Conservation (phyloP, 805 yeast genomes). For the Isabelozyma pseudorhagii region DNA sequence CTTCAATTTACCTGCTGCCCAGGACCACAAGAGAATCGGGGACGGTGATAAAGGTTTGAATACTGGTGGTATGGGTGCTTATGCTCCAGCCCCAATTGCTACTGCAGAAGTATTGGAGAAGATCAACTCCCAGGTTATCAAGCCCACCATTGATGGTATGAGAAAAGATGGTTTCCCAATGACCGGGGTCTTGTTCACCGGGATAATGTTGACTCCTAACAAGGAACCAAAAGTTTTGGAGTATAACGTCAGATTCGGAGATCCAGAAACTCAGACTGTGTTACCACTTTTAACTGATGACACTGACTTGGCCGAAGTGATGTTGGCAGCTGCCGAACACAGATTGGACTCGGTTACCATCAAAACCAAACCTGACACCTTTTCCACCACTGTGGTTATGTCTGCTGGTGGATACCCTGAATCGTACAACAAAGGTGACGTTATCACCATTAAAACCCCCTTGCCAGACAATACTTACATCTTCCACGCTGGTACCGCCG, state of each 20-base stretch:
- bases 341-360: slow-evolving; percentile 79
- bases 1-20: slow-evolving; percentile 92
- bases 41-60: slow-evolving; percentile 92
- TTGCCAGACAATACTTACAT: slow-evolving; percentile 62
- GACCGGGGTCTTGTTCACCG: slow-evolving; percentile 94
- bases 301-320: slow-evolving; percentile 90
- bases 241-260: slow-evolving; percentile 97
- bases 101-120: slow-evolving; percentile 67
- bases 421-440: slow-evolving; percentile 79
- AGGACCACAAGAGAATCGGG: slow-evolving; percentile 95
- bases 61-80: slow-evolving; percentile 99
- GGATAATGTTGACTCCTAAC: slow-evolving; percentile 80
- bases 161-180: slow-evolving; percentile 93
- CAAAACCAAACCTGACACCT: slow-evolving; percentile 52
- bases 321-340: slow-evolving; percentile 92
- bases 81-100: slow-evolving; percentile 96
- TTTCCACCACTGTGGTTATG: slow-evolving; percentile 89
- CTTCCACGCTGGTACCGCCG: slow-evolving; percentile 95
- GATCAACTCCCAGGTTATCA: slow-evolving; percentile 72
- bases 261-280: slow-evolving; percentile 98
- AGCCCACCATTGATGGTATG: slow-evolving; percentile 95
- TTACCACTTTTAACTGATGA: slow-evolving; percentile 77
- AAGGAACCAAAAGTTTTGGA: slow-evolving; percentile 92
- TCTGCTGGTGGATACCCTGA: slow-evolving; percentile 98
- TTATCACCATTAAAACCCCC: slow-evolving; percentile 53